Conservation (phyloP, 768 basidiomycete genomes). For the Lentinula edodes region DNA sequence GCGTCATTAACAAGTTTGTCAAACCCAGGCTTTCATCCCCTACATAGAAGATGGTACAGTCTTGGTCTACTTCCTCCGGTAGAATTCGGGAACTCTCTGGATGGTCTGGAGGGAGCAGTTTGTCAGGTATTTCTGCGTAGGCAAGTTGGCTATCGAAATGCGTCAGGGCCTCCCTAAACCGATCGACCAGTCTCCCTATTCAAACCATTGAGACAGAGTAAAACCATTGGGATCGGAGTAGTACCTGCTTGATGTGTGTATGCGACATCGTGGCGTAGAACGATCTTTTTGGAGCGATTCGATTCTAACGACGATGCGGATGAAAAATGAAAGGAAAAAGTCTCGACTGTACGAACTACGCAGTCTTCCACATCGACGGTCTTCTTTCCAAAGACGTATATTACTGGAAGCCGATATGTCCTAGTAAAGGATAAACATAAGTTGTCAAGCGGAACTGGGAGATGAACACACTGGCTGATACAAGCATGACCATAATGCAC, state of each 20-base stretch:
- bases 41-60: slow-evolving; percentile 42
- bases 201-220: neutral
- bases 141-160: slow-evolving; percentile 21
- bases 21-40: slow-evolving; percentile 77
- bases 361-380: slow-evolving; percentile 52
- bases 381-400: slow-evolving; percentile 86
- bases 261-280: slow-evolving; percentile 73
- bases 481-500: slow-evolving; percentile 98
- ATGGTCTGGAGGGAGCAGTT: slow-evolving; percentile 11
- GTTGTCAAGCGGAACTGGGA: neutral
- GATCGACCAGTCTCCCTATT: neutral
- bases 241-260: slow-evolving; percentile 67
- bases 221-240: neutral
- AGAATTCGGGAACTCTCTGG: neutral
- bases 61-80: neutral
- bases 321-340: slow-evolving; percentile 20
- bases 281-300: slow-evolving; percentile 21
- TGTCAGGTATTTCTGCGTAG: slow-evolving; percentile 30
- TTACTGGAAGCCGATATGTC: slow-evolving; percentile 80
- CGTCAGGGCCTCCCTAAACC: slow-evolving; percentile 21
- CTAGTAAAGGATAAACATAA: slow-evolving; percentile 32
- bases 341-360: slow-evolving; percentile 19
- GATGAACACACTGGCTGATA: slow-evolving; percentile 70
- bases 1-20: slow-evolving; percentile 83
- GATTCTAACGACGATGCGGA: neutral